phyloP scores from a whole-genome alignment of 192 early-diverging fungal genomes.

The Backusella circina region DNA sequence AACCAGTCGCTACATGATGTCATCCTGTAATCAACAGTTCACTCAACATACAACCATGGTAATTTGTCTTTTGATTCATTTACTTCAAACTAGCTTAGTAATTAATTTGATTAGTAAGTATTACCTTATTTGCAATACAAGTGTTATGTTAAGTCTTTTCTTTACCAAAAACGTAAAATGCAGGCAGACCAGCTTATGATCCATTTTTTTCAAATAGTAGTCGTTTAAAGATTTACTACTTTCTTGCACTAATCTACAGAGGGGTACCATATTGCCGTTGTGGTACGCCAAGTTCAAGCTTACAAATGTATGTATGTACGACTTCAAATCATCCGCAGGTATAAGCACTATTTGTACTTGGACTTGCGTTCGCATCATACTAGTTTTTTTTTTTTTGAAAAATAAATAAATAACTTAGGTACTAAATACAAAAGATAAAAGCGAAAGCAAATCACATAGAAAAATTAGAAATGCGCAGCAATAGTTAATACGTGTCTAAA shows the following conservation, averaged over 20 bases:
- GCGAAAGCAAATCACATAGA: not conserved
- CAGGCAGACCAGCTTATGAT: not conserved
- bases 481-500: not conserved
- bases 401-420: not conserved
- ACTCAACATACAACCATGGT: not conserved
- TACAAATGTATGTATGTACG: not conserved
- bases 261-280: not conserved
- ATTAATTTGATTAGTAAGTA: not conserved
- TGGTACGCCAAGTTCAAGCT: not conserved
- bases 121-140: not conserved
- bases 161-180: not conserved
- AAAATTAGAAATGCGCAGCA: not conserved
- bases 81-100: too few species aligned
- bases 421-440: not conserved
- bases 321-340: not conserved
- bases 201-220: not conserved
- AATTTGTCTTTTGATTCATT: not conserved
- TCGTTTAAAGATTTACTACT: not conserved
- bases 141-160: not conserved
- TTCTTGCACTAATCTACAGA: not conserved
- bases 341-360: not conserved
- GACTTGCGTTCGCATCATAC: not conserved
- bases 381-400: not conserved
- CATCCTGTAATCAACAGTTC: not conserved
- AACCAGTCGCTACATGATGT: not conserved